Conservation (phyloP, 2,329 filamentous ascomycete species). For the Fusarium euwallaceae region DNA sequence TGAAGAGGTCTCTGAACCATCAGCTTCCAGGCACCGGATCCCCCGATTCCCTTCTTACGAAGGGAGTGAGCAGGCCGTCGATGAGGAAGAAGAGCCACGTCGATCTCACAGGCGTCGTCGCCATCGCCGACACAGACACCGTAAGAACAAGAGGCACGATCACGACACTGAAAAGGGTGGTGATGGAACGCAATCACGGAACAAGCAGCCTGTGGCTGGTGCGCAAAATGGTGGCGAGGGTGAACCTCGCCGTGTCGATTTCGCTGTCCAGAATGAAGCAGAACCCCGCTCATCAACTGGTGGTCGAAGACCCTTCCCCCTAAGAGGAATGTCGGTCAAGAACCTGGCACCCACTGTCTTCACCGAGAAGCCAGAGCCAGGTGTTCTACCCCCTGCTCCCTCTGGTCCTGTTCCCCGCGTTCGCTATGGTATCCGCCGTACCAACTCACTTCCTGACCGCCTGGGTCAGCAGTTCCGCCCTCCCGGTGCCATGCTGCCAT, state of each 20-base stretch:
- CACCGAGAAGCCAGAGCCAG: conserved; percentile 57
- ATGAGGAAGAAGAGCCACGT: conserved; percentile 57
- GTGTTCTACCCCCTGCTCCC: conserved; percentile 45
- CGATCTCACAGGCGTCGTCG: conserved; percentile 52
- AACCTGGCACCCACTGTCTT: conserved; percentile 81
- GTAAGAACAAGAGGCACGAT: conserved; percentile 60
- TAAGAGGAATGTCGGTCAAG: conserved; percentile 74
- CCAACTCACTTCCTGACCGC: conserved; percentile 80
- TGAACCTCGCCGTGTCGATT: conserved; percentile 70
- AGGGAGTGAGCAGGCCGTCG: conserved; percentile 59
- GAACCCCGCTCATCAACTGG: conserved; percentile 39
- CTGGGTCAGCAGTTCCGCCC: conserved; percentile 66
- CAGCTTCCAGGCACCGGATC: conserved; percentile 53
- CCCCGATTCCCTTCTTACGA: conserved; percentile 54
- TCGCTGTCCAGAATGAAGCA: conserved; percentile 57
- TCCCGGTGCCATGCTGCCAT: conserved; percentile 64
- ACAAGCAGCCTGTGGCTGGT: conserved; percentile 48
- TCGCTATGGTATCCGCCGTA: conserved; percentile 76
- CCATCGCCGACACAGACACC: conserved; percentile 54
- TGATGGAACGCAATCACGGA: conserved; percentile 47
- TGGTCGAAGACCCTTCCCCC: conserved; percentile 63
- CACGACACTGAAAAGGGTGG: conserved; percentile 45
- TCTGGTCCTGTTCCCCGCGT: conserved; percentile 67
- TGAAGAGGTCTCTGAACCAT: conserved; percentile 58
- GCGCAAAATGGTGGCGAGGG: conserved; percentile 44